These are phyloP conservation scores for Adansonia digitata DNA, from an alignment of 345 rosid genomes.

Conservation along the genomic window DNA sequence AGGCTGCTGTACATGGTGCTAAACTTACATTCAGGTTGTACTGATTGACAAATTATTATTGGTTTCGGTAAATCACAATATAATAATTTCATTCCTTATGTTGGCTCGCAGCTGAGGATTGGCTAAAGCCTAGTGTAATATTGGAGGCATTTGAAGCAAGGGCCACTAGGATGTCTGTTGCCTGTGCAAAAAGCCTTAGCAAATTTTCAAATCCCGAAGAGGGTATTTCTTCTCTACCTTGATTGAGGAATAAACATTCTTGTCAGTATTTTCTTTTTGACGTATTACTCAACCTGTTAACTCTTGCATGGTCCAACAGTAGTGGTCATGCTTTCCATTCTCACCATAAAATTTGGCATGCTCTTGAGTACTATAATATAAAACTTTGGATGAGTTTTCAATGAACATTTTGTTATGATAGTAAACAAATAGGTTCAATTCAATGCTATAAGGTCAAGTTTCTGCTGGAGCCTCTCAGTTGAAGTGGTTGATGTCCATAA, in stretches of 20 bases:
- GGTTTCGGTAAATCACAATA: neutral
- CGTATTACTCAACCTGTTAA: neutral
- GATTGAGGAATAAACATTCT: neutral
- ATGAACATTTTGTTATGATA: neutral
- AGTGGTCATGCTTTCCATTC: neutral
- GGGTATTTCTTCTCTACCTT: constrained; percentile 42
- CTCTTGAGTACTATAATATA: neutral
- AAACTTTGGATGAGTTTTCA: neutral
- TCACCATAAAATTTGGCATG: neutral
- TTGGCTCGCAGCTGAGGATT: constrained; percentile 68
- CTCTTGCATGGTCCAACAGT: neutral
- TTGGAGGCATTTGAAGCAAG: constrained; percentile 90
- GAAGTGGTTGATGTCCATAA: neutral
- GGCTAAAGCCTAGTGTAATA: constrained; percentile 70
- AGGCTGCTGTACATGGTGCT: neutral
- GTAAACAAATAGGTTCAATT: neutral
- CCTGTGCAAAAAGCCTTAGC: constrained; percentile 70
- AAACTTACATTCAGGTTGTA: neutral
- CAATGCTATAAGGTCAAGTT: neutral
- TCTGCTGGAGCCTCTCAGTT: neutral
- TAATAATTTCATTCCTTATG: neutral
- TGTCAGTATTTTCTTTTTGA: neutral
- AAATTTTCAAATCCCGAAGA: constrained; percentile 72
- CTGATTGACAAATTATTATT: neutral
- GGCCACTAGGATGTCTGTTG: constrained; percentile 74